A percentile compares a stretch with the other conserved stretches of the same genome.
phyloP scores from a whole-genome alignment of 352 stramenopile genomes.

The Globisporangium echinulatum region DNA sequence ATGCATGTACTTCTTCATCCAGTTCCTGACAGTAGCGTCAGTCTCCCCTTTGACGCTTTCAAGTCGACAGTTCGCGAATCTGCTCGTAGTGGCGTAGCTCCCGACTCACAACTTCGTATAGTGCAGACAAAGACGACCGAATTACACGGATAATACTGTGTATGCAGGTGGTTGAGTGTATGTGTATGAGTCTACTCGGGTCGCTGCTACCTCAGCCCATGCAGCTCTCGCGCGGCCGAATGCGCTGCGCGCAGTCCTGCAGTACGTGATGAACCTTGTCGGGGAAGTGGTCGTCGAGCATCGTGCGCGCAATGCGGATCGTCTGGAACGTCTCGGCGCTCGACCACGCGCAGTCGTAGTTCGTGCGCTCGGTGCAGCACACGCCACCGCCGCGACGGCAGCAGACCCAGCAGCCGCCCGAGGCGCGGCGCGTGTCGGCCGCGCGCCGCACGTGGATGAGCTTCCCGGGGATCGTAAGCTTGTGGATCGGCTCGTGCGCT shows the following conservation, averaged over 20 bases:
- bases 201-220: constrained; percentile 11
- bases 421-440: constrained; percentile 15
- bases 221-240: constrained; percentile 28
- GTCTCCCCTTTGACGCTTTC: no score
- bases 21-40: no score
- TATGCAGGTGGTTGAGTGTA: no score
- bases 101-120: no score
- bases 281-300: constrained; percentile 86
- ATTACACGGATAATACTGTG: no score
- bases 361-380: constrained; percentile 75
- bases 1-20: no score
- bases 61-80: no score
- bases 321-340: constrained; percentile 50
- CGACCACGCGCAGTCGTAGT: constrained; percentile 78
- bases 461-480: constrained; percentile 69
- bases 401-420: constrained; percentile 73
- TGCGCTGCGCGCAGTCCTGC: constrained; percentile 62
- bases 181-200: no score
- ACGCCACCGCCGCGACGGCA: constrained; percentile 71
- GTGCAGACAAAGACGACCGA: no score
- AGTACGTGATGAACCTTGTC: constrained; percentile 86
- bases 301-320: constrained; percentile 77
- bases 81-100: no score
- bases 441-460: constrained; percentile 73
- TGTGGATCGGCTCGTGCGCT: constrained; percentile 68